Base-by-base conservation (phyloP, 2,329 filamentous ascomycete species). In the Grosmannia serpens region DNA sequence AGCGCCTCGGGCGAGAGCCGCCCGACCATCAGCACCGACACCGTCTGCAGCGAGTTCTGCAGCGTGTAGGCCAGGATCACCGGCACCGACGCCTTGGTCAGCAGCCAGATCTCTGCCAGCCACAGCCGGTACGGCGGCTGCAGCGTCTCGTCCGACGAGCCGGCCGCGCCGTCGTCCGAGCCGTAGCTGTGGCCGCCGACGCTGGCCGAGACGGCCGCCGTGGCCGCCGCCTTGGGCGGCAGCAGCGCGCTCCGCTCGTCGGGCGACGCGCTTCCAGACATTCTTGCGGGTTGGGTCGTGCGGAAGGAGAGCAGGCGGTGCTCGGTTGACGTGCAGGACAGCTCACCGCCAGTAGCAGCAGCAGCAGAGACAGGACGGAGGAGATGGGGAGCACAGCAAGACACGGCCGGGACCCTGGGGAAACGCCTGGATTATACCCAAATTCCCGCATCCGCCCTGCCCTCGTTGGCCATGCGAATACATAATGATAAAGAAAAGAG, bases 41-140 rank as follows among this genome's bases (percentile, higher is more conserved):
- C 69, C 0, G 90, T 95, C 68, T 95, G 90, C 0, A 95, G 75
- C 6, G 87, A 91, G 69, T 92, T 95, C 62, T 95, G 90, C 6
- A 95, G 77, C 10, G 86, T 86, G 70, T 95, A 95, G 60, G 89
- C 89, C 44, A 95, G 68, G 61, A 95, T 91, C 3, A 95, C 87
- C 0, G 89, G 89, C 1, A 89, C 70, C 0, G 88, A 88, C 27
- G 83, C 82, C 64, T 81, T 85, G 44, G 88, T 71, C 1, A 94
- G 74, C 8, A 89, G 72, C 74, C 81, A 80, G 64, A 88, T 84
- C 69, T 94, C 88, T 27, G 67, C 60, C 4, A 78, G 63, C 74
- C 74, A 78, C 66, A 64, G 61, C 46, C 60, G 58, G 53, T 60
- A 58, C 9, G 35, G 51, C 27, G 51, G 4, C 56, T 44, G n/a